Conservation (phyloP, 139 green algal genomes). For the Chlorella sp. region DNA sequence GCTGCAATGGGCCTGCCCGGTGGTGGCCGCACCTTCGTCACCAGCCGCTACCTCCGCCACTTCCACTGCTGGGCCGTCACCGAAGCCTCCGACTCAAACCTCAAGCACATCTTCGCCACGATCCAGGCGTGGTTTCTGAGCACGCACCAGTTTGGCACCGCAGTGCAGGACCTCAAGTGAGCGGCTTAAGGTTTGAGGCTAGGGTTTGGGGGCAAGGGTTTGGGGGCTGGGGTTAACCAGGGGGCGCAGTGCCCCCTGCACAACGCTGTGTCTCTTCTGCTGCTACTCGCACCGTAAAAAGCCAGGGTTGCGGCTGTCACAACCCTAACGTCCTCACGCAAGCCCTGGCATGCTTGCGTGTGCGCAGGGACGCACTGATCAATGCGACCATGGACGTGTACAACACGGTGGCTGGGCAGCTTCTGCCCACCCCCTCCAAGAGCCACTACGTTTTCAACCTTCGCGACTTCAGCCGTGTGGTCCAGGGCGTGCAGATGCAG, state of each 20-base stretch:
- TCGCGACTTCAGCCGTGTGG: constrained; percentile 36
- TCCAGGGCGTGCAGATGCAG: constrained; percentile 24
- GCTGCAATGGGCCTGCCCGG: constrained; percentile 63
- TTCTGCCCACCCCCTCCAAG: constrained; percentile 53
- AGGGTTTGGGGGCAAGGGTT: too few species aligned
- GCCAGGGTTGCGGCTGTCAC: too few species aligned
- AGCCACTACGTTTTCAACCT: constrained; percentile 65
- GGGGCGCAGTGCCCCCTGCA: too few species aligned
- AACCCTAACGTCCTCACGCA: too few species aligned
- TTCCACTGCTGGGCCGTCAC: constrained; percentile 44
- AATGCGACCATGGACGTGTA: constrained; percentile 50
- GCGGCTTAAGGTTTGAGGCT: too few species aligned
- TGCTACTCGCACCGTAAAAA: too few species aligned
- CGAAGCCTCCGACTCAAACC: constrained; percentile 30
- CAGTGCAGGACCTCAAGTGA: constrained; percentile 17
- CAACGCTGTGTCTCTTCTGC: too few species aligned
- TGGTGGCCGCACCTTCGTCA: constrained; percentile 57
- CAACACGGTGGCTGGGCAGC: constrained; percentile 30
- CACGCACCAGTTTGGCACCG: constrained; percentile 26
- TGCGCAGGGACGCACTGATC: constrained; percentile 25
- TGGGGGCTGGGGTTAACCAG: too few species aligned
- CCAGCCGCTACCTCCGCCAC: constrained; percentile 54
- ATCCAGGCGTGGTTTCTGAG: constrained; percentile 59
- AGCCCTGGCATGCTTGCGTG: too few species aligned
- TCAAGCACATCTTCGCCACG: constrained; percentile 59